Evolutionary conservation across 345 rosid genomes (phyloP).

Genomic region (Toxicodendron radicans): DNA sequence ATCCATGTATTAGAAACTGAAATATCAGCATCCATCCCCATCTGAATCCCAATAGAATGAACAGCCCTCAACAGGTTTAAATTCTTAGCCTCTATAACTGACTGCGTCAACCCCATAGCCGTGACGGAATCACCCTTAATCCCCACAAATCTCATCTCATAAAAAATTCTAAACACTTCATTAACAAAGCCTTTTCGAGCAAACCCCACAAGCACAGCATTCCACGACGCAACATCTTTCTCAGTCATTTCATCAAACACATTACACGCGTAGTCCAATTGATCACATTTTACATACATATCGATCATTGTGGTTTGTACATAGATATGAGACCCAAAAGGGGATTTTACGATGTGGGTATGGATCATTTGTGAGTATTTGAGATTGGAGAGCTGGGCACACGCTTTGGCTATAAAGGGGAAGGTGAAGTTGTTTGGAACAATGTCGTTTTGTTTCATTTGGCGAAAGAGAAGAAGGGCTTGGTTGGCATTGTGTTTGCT

Average conservation of each 20-base stretch:
- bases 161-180: slow-evolving; percentile 29
- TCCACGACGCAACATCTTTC: slow-evolving; percentile 62
- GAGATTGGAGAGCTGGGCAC: slow-evolving; percentile 41
- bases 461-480: slow-evolving; percentile 40
- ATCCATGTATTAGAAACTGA: slow-evolving; percentile 62
- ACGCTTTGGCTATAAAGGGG: slow-evolving; percentile 63
- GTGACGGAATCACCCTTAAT: slow-evolving; percentile 56
- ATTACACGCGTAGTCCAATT: slow-evolving; percentile 32
- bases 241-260: slow-evolving; percentile 55
- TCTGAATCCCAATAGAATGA: slow-evolving; percentile 52
- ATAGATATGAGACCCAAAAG: slow-evolving; percentile 40
- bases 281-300: slow-evolving; percentile 44
- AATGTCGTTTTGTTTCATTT: slow-evolving; percentile 43
- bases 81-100: slow-evolving; percentile 24
- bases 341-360: slow-evolving; percentile 47
- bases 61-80: slow-evolving; percentile 34
- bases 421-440: slow-evolving; percentile 58
- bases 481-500: slow-evolving; percentile 29
- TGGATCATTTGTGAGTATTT: slow-evolving; percentile 41
- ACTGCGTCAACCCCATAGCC: slow-evolving; percentile 44
- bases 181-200: slow-evolving; percentile 35
- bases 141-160: slow-evolving; percentile 47
- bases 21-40: slow-evolving; percentile 51
- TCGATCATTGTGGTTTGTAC: slow-evolving; percentile 52
- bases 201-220: slow-evolving; percentile 58